Evolutionary conservation across 1,139 yeast species (phyloP), one percentile per base, ranked within the genome.

Genomic region (Pneumocystis sp.): DNA sequence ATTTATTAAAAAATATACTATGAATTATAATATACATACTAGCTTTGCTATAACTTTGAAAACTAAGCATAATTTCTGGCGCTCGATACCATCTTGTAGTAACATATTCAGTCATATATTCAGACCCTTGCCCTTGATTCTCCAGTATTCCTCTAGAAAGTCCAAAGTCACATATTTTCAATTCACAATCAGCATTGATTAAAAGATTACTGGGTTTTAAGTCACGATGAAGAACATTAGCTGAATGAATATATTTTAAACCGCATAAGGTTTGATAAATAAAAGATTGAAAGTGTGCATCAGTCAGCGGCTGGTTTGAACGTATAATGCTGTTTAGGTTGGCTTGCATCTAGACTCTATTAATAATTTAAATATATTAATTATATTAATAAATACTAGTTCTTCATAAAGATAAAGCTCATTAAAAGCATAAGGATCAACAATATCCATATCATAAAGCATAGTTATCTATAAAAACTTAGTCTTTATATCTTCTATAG

Each of bases 41-140:
- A 35, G 98, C 96, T 77, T 89, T 90, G 5, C 97, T 87, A 76
- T 93, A 93, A 68, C 90, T 87, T 72, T 93, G 93, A 76, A 89
- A 89, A 71, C 95, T 85, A 66, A 93, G 81, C 93, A 93, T 93
- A 75, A 93, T 89, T 74, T 93, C 98, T 0, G 98, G 98, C 0
- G 98, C 98, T 70, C 98, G 80, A 76, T 93, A 93, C 97, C 98
- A 93, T 73, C 97, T 81, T 0, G 98, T 91, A 40, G 98, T 97
- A 42, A 93, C 97, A 74, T 93, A 93, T 74, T 93, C 98, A 0
- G 98, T 93, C 80, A 91, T 78, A 72, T 87, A 90, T 19, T 96
- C 96, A 44, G 90, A 89, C 72, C 93, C 91, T 70, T 85, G 87
- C 69, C 86, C 95, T 0, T 91, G 88, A 70, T 87, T 87, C 68